Base-by-base conservation (phyloP, 2,329 filamentous ascomycete species). In the Verticillium tricorpus region DNA sequence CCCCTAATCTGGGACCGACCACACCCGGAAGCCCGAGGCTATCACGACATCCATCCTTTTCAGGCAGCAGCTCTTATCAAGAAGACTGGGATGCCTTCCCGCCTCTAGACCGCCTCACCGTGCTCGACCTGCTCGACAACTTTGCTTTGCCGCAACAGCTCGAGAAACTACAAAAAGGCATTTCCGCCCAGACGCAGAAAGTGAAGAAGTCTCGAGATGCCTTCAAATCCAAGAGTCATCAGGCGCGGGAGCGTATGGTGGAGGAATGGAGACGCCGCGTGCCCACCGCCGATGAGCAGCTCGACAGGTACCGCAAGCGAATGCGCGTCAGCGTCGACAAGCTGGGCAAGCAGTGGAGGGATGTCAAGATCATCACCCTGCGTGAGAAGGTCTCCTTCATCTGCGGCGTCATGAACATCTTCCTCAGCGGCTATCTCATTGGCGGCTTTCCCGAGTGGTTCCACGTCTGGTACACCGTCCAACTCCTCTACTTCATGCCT, bases 311-410 rank as follows among this genome's bases (percentile, higher is more conserved):
- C 76, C 86, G 89, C 68, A 90, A 87, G 74, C 91, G 91, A 63
- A 95, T 98, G 92, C 89, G 89, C 67, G 83, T 85, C 58, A 92
- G 89, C 58, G 93, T 98, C n/a, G 93, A 97, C 69, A 90, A 92
- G 67, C 83, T 98, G 37, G 90, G 89, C 64, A 86, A 84, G 67
- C 88, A 88, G 70, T 99, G 94, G 93, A 95, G 91, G 72, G 91
- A 97, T 71, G 92, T 91, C 19, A 92, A 92, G 70, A 89, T 87
- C 9, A 93, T 99, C 68, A 97, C 93, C 1, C 77, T 91, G 58
- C 88, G 93, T 62, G 95, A 99, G 78, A 99, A 99, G 82, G 81
- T 96, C 57, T 93, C 94, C 6, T 99, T 99, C 76, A 97, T 99
- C 65, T 94, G 88, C 64, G 95, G 93, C 69, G 93, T 97, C 67